Evolutionary conservation across 1,284 basidiomycete genomes (phyloP), one percentile per base, ranked within the genome.

Genomic region (Puccinia coronata): DNA sequence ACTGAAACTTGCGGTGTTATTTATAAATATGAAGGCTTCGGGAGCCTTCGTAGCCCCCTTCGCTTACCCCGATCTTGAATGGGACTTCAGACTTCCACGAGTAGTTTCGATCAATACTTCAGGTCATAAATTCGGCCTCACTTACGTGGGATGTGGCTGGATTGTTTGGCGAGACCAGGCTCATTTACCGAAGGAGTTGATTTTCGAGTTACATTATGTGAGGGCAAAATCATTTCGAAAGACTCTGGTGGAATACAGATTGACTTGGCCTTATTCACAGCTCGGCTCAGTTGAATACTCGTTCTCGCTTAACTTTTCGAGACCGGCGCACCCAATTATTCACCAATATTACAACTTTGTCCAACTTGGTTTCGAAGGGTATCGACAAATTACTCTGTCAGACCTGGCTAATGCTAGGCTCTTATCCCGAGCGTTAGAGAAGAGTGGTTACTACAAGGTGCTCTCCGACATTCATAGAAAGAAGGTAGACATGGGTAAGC

Each of bases 271-370:
- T 51, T 82, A n/a, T n/a, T n/a, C 83, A 70, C 85, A 86, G 83
- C 87, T 89, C 70, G 88, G 88, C n/a, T 88, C 87, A 0, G 88
- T 89, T 80, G 90, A 91, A 84, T 90, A 90, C 84, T 89, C 92
- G 0, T 98, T 96, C 88, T 96, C 94, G 34, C 90, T 98, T 85
- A 98, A 98, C 88, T 98, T 98, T 86, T 94, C 93, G 61, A 91
- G 95, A 12, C 94, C 94, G 0, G 93, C 93, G 34, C 90, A 93
- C 57, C 93, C 95, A 14, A 92, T 98, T 85, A 91, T 98, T 72
- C 93, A 91, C 0, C 94, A 96, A 86, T 94, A 96, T 88, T 98
- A 94, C 89, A 96, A 94, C 86, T 90, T 84, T 47, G 43, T 82
- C 43, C 72, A 82, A 59, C 82, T 82, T n/a, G 94, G 94, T 34